Percentiles rank a stretch among this genome's conserved stretches.
These are phyloP conservation scores for Garcia nutans DNA, from an alignment of 345 rosid species.

Conservation along the genomic window DNA sequence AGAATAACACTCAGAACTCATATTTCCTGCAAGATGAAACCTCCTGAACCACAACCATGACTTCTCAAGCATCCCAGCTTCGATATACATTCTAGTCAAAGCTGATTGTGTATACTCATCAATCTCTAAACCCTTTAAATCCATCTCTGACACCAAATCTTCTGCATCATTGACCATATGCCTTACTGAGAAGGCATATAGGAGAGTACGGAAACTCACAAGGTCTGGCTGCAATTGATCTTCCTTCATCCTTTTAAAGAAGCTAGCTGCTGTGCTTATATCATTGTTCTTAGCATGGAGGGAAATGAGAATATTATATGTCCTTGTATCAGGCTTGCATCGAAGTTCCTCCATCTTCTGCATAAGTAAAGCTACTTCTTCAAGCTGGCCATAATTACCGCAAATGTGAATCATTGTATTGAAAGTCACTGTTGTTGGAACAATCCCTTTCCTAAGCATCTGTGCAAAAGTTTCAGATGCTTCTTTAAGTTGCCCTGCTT, in stretches of 20 bases:
- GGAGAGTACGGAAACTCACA: conserved; percentile 79
- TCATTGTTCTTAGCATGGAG: conserved; percentile 64
- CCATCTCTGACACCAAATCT: conserved; percentile 66
- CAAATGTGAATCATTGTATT: conserved; percentile 82
- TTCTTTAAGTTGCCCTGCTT: conserved; percentile 69
- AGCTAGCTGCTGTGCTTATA: conserved; percentile 49
- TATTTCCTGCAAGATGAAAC: conserved; percentile 59
- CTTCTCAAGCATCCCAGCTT: conserved; percentile 66
- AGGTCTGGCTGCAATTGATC: conserved; percentile 64
- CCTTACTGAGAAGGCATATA: conserved; percentile 80
- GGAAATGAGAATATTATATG: conserved; percentile 80
- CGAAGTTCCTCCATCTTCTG: conserved; percentile 67
- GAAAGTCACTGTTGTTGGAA: conserved; percentile 81
- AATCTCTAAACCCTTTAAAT: conserved; percentile 56
- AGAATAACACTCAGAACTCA: conserved; percentile 78
- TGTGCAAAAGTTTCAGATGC: conserved; percentile 57
- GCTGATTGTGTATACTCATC: conserved; percentile 91
- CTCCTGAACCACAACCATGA: conserved; percentile 85
- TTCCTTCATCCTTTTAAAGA: conserved; percentile 68
- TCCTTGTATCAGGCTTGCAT: conserved; percentile 77
- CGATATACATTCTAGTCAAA: conserved; percentile 79
- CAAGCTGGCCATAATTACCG: conserved; percentile 67
- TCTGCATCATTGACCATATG: conserved; percentile 75
- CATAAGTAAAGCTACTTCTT: conserved; percentile 64
- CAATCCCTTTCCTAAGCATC: conserved; percentile 71